Evolutionary conservation across 192 early-diverging fungal species (phyloP).

Genomic region (Gigaspora rosea): DNA sequence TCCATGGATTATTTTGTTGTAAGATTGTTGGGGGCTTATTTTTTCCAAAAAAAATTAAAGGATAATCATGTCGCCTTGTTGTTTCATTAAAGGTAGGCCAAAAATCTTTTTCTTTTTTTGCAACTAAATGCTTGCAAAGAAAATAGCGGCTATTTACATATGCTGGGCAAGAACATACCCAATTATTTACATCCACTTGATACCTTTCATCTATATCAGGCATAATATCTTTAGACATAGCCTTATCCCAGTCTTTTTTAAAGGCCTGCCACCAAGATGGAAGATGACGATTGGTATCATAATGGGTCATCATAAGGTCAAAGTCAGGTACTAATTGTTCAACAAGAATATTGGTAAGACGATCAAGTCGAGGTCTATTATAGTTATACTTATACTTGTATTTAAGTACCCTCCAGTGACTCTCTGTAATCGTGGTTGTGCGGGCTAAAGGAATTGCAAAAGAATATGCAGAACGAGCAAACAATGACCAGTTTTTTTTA

Average conservation of each 20-base stretch:
- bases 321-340: background rate
- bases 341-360: background rate
- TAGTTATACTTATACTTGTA: constrained; percentile 21
- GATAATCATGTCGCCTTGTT: no score
- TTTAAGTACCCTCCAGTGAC: background rate
- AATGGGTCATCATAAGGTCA: background rate
- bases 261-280: background rate
- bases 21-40: background rate
- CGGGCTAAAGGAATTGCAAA: background rate
- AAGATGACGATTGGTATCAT: background rate
- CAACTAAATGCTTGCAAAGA: no score
- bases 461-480: background rate
- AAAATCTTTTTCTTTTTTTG: no score
- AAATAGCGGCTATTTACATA: background rate
- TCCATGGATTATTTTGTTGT: constrained; percentile 1
- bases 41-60: no score
- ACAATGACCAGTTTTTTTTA: background rate
- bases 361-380: background rate
- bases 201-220: constrained; percentile 4
- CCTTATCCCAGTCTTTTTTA: background rate
- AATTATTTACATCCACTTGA: background rate
- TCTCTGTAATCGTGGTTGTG: background rate
- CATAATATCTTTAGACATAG: background rate
- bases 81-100: no score
- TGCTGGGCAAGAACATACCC: background rate